Evolutionary conservation across 441 rosid species (phyloP).

Genomic region (Gossypium lobatum): DNA sequence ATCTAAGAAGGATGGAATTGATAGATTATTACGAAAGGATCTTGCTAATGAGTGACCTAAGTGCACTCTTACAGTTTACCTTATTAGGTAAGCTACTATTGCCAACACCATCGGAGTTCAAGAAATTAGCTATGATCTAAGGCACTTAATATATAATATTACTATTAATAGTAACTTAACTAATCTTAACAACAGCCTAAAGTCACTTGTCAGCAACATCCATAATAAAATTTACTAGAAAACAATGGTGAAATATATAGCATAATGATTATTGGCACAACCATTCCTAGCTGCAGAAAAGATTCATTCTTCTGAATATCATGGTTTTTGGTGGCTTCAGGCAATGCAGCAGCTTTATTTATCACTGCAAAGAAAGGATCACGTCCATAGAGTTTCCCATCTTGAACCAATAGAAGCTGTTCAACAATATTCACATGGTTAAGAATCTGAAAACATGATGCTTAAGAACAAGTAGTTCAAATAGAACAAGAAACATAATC

Average conservation of each 20-base stretch:
- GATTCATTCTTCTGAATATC: constrained; percentile 67
- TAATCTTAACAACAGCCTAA: not conserved
- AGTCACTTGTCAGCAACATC: not conserved
- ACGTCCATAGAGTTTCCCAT: constrained; percentile 89
- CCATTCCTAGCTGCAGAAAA: constrained; percentile 75
- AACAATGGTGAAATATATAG: constrained; percentile 10
- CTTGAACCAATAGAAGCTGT: constrained; percentile 94
- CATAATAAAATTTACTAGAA: constrained; percentile 2
- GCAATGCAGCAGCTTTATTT: constrained; percentile 59
- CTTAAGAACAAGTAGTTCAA: not conserved
- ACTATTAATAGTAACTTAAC: not conserved
- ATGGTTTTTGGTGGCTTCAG: constrained; percentile 60
- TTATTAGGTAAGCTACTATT: not conserved
- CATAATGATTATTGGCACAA: constrained; percentile 24
- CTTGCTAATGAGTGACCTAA: not conserved
- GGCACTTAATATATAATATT: not conserved
- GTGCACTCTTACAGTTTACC: not conserved
- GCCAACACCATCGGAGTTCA: not conserved
- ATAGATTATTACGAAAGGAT: not conserved
- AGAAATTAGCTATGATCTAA: not conserved
- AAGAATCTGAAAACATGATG: constrained; percentile 9
- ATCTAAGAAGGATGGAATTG: not conserved
- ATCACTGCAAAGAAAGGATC: constrained; percentile 66
- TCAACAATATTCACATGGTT: constrained; percentile 18
- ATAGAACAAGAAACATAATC: constrained; percentile 8